Evolutionary conservation across 2,329 filamentous ascomycete genomes (phyloP), one percentile per base, ranked within the genome.

Genomic region (Neopestalotiopsis sp.): DNA sequence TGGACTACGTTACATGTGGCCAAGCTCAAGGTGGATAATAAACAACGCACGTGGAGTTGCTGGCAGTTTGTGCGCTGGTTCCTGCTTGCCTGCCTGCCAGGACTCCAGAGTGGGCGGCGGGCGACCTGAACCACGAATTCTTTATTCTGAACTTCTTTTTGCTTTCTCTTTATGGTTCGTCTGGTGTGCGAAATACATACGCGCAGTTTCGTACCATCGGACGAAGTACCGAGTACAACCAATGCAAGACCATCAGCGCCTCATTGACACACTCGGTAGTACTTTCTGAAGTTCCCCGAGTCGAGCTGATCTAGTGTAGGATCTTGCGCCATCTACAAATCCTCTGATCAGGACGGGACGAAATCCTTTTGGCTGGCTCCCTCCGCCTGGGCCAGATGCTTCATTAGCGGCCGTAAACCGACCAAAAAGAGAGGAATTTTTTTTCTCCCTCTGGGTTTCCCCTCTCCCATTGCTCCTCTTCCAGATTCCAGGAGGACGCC

Each of bases 31-130:
- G 45, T 53, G 45, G 45, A 53, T 20, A 53, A 53, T 20, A 53
- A 53, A 6, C 30, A 62, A 32, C 32, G 28, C 59, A 62, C 59
- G 59, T 62, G 59, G 59, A 62, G 59, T 34, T 24, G 30, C 59
- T 38, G 14, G 34, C 24, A 28, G 57, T 24, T 59, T 24, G 57
- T 34, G 57, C 24, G 30, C 57, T 53, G 45, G 45, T 53, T 53
- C 45, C 45, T 53, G 42, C 42, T 7, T 49, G 42, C n/a, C 45
- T n/a, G 17, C 20, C 9, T 53, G 7, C 20, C 45, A 38, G 34
- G 34, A 38, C 5, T 17, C 9, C 45, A n/a, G 45, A 53, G 45
- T 38, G 34, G 34, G 34, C 24, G 6, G 57, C 24, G 5, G 20
- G 57, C 57, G 57, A 59, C 57, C 57, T 59, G 57, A n/a, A 53